Base-by-base conservation (phyloP, 2,329 filamentous ascomycete species). In the Aspergillus fumigatus region DNA sequence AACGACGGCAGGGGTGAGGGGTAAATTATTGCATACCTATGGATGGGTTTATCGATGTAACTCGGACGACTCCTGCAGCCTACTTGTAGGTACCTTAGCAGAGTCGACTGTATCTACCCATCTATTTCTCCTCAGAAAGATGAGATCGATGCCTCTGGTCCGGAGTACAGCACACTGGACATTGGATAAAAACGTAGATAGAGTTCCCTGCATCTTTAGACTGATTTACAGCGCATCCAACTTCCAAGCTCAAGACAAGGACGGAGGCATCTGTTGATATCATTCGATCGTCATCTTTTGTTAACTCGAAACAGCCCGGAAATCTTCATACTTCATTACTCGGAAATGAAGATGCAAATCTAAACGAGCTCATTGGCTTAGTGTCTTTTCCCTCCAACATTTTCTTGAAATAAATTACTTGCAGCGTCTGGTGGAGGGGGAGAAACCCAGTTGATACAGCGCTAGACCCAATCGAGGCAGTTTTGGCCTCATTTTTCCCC, bases 391-490 rank as follows among this genome's bases (percentile, higher is more conserved):
- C n/a, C 40, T 23, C 9, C 41, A 23, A 35, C 32, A 6, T 35
- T 29, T 11, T 29, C 11, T 35, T 14, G 17, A 23, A 23, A 23
- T 23, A 23, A 23, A 19, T 23, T 19, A 23, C 8, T 19, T 23
- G 14, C 9, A 45, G 10, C 8, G 32, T 38, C 5, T 38, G 21
- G 21, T 10, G 21, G 23, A 47, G 43, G 6, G 26, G 25, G 17
- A 29, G 17, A 45, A 47, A 52, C 40, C 40, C 23, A 29, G 47
- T 9, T 29, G 26, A 54, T 54, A 54, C 52, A n/a, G 35, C 52
- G 27, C 54, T 66, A 11, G 61, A 65, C 48, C 51, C 54, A 29
- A 58, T 64, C 49, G 40, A 66, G 23, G 63, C 62, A 10, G 59
- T 65, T 23, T 53, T 53, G 48, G 43, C 52, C 40, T 41, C 45